Evolutionary conservation across 2,329 filamentous ascomycete species (phyloP).

Genomic region (Penicillium sp.): DNA sequence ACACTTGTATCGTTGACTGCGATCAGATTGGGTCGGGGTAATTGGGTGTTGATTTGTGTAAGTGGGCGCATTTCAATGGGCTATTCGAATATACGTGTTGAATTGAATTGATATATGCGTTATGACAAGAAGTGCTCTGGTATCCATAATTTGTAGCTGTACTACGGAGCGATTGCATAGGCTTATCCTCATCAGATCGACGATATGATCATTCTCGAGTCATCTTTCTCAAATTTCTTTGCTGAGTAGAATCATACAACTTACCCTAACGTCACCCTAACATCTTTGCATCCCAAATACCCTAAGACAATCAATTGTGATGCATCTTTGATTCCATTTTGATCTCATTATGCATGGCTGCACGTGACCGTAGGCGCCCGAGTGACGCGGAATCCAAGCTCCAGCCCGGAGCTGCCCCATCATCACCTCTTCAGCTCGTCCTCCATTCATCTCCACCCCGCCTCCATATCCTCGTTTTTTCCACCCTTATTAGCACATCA

Average conservation of each 20-base stretch:
- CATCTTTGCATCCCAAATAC: background rate
- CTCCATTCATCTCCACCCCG: conserved; percentile 9
- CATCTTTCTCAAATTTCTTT: background rate
- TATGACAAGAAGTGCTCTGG: background rate
- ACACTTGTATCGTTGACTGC: background rate
- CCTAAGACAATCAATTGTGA: background rate
- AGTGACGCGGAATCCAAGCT: conserved; percentile 37
- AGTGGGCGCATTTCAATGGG: background rate
- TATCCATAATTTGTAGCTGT: too few species aligned
- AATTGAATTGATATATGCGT: background rate
- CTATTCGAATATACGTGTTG: background rate
- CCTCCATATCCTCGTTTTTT: conserved; percentile 4
- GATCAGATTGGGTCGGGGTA: background rate
- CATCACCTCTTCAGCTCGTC: conserved; percentile 19
- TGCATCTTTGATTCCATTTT: background rate
- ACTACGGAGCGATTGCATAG: background rate
- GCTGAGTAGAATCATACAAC: accelerated
- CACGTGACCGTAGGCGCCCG: conserved; percentile 36
- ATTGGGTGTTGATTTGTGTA: background rate
- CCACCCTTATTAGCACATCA: conserved; percentile 43
- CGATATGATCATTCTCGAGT: background rate
- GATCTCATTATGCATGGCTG: background rate
- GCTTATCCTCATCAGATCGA: background rate
- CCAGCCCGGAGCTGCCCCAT: conserved; percentile 25
- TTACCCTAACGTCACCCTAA: accelerated